These are phyloP conservation scores for Colletotrichum navitas DNA, from an alignment of 2,329 filamentous ascomycete genomes.

Conservation along the genomic window DNA sequence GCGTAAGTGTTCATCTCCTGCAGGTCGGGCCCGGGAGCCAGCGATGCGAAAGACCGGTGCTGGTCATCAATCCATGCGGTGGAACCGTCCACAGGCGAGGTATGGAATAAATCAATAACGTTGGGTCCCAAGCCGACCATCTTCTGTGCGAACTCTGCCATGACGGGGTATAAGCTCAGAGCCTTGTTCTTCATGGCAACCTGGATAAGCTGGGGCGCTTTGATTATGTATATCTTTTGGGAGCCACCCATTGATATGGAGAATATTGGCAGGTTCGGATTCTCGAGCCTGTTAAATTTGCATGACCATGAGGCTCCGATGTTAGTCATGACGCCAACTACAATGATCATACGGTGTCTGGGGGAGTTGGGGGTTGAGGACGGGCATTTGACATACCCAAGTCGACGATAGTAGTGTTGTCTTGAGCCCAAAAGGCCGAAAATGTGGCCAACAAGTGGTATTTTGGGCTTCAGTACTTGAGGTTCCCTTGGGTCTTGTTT, in stretches of 20 bases:
- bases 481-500: conserved; percentile 55
- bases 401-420: conserved; percentile 52
- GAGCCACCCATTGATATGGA: conserved; percentile 58
- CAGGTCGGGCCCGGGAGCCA: conserved; percentile 16
- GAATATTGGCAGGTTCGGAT: conserved; percentile 52
- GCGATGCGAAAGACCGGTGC: conserved; percentile 9
- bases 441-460: conserved; percentile 62
- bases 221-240: conserved; percentile 60
- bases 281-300: conserved; percentile 19
- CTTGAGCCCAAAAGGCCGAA: conserved; percentile 56
- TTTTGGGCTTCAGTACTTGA: conserved; percentile 53
- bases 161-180: conserved; percentile 59
- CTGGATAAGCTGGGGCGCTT: conserved; percentile 55
- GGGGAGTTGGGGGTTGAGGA: background rate
- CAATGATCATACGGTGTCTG: background rate
- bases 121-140: conserved; percentile 53
- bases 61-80: conserved; percentile 44
- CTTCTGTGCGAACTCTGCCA: conserved; percentile 52
- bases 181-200: conserved; percentile 57
- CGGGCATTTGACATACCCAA: conserved; percentile 52
- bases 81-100: conserved; percentile 49
- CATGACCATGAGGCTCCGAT: background rate
- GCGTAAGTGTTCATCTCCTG: conserved; percentile 45
- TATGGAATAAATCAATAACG: conserved; percentile 53
- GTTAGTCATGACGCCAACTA: background rate